These are phyloP conservation scores for Lophiostoma macrostomum DNA, from an alignment of 495 filamentous ascomycete species.

Conservation along the genomic window DNA sequence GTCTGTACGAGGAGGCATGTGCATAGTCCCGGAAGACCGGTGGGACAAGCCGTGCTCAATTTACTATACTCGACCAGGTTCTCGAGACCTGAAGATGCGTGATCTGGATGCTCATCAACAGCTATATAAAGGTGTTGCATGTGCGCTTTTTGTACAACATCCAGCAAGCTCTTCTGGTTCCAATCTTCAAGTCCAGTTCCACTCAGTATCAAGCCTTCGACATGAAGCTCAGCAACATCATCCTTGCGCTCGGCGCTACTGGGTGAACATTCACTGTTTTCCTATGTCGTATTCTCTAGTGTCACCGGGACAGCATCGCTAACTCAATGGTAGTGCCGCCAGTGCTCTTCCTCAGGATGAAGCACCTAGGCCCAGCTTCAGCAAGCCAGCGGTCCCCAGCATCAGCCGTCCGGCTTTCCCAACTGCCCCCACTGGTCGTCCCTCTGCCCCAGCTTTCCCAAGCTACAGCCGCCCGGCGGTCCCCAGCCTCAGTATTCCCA, in stretches of 20 bases:
- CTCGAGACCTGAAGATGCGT: not conserved
- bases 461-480: not conserved
- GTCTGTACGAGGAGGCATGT: not conserved
- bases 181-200: constrained; percentile 1
- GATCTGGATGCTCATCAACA: not conserved
- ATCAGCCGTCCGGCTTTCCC: not conserved
- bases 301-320: not conserved
- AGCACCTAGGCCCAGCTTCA: too few relatives aligned
- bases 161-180: constrained; percentile 6
- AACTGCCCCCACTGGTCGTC: not conserved
- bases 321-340: too few relatives aligned
- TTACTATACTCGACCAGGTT: constrained; percentile 7
- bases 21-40: constrained; percentile 14
- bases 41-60: constrained; percentile 18
- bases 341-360: constrained; percentile 1
- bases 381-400: not conserved
- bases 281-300: not conserved
- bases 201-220: constrained; percentile 1
- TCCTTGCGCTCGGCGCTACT: constrained; percentile 5
- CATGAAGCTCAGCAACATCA: constrained; percentile 28
- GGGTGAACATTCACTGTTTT: constrained; percentile 3
- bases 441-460: not conserved
- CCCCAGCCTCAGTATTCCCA: not conserved
- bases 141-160: constrained; percentile 1
- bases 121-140: constrained; percentile 8